Conservation (phyloP, 305 asterid genomes). For the Solanum aculeatissimum region DNA sequence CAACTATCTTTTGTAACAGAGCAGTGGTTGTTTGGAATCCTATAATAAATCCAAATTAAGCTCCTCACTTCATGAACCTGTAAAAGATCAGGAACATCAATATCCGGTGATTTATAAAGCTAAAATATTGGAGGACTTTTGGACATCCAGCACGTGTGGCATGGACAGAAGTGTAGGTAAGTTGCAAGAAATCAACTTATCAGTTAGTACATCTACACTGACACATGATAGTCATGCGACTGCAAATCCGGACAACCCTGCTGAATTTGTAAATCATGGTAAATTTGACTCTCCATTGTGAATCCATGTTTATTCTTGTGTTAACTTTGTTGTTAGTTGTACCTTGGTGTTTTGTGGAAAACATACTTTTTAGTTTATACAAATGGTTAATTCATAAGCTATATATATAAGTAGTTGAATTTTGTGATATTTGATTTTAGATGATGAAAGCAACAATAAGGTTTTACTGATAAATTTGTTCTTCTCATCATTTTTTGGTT, state of each 20-base stretch:
- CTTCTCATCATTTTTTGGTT: background rate
- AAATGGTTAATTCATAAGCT: background rate
- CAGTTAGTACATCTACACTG: conserved; percentile 22
- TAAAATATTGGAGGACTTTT: conserved; percentile 23
- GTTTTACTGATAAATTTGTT: background rate
- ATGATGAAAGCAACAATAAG: background rate
- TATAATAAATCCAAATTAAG: conserved; percentile 29
- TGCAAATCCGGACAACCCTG: conserved; percentile 20
- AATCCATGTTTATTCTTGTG: background rate
- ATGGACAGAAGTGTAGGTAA: conserved; percentile 30
- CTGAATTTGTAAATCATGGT: conserved; percentile 33
- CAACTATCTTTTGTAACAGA: conserved; percentile 38
- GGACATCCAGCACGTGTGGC: conserved; percentile 44
- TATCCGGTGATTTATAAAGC: conserved; percentile 13
- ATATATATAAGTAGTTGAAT: background rate
- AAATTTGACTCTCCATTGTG: background rate
- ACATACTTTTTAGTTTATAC: background rate
- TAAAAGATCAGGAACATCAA: conserved; percentile 16
- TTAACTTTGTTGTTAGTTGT: background rate
- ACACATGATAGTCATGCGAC: conserved; percentile 27
- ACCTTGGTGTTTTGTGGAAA: background rate
- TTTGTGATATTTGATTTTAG: background rate
- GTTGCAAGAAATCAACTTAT: conserved; percentile 22
- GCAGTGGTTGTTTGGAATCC: conserved; percentile 51
- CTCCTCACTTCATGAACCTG: conserved; percentile 15